phyloP scores from a whole-genome alignment of 1,284 basidiomycete species.

The Sporisorium scitamineum region DNA sequence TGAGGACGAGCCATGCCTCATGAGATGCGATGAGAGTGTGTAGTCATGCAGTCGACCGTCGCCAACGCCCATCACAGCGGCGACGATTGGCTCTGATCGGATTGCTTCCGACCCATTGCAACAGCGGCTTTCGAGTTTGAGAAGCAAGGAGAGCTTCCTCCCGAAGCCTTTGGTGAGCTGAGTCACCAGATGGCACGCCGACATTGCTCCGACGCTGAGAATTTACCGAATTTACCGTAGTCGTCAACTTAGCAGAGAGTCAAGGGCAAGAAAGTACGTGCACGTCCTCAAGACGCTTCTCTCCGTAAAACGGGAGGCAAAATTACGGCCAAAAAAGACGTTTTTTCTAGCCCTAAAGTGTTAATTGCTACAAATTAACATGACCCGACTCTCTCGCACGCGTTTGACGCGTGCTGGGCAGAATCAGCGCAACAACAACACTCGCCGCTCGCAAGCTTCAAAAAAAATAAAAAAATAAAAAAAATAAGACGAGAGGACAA shows the following conservation, averaged over 20 bases:
- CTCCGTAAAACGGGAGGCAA: not conserved
- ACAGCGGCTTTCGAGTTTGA: too few species aligned
- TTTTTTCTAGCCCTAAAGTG: not conserved
- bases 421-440: conserved; percentile 4
- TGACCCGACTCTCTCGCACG: not conserved
- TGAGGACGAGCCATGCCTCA: too few species aligned
- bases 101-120: too few species aligned
- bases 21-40: too few species aligned
- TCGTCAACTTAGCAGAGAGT: not conserved
- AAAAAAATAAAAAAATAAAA: not conserved
- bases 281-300: not conserved
- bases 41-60: too few species aligned
- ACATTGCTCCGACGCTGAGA: not conserved
- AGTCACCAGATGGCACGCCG: too few species aligned
- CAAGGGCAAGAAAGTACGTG: not conserved
- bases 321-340: not conserved
- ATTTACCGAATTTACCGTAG: too few species aligned
- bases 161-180: too few species aligned
- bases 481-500: conserved; percentile 6
- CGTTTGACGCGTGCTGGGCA: conserved; percentile 7
- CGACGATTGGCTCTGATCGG: too few species aligned
- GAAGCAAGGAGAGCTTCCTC: too few species aligned
- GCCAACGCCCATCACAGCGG: too few species aligned
- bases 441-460: too few species aligned
- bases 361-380: not conserved